Evolutionary conservation across 2,329 filamentous ascomycete species (phyloP).

Genomic region (Aspergillus pseudonomiae): DNA sequence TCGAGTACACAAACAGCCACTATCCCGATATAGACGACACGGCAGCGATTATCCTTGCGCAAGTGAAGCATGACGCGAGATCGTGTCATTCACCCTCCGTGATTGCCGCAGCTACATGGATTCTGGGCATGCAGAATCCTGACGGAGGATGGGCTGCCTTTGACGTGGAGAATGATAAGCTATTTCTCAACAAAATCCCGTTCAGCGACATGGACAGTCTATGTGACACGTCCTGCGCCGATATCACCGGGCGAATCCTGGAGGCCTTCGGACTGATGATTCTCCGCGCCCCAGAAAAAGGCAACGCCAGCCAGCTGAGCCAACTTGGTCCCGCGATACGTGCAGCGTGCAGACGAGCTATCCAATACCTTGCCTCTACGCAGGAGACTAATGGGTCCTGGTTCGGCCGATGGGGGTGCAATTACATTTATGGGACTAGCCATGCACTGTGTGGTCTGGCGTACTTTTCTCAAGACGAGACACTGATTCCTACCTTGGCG

Average conservation of each 20-base stretch:
- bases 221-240: slow-evolving; percentile 37
- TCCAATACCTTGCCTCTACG: slow-evolving; percentile 25
- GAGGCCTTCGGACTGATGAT: slow-evolving; percentile 35
- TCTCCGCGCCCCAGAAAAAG: background rate
- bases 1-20: slow-evolving; percentile 36
- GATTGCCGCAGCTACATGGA: slow-evolving; percentile 27
- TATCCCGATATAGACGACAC: slow-evolving; percentile 42
- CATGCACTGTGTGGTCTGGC: slow-evolving; percentile 34
- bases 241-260: slow-evolving; percentile 38
- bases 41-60: slow-evolving; percentile 31
- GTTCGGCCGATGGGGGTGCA: slow-evolving; percentile 39
- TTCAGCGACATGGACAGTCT: slow-evolving; percentile 42
- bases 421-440: slow-evolving; percentile 41
- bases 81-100: slow-evolving; percentile 11
- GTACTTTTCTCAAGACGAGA: slow-evolving; percentile 16
- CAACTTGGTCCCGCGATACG: background rate
- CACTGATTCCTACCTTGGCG: slow-evolving; percentile 4
- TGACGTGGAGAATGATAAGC: slow-evolving; percentile 36
- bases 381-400: slow-evolving; percentile 34
- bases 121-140: slow-evolving; percentile 41
- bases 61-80: slow-evolving; percentile 27
- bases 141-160: slow-evolving; percentile 44
- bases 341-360: slow-evolving; percentile 20
- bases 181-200: slow-evolving; percentile 39
- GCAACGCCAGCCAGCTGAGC: background rate